These are phyloP conservation scores for Cladosporium oxysporum DNA, from an alignment of 2,329 filamentous ascomycete genomes.

Conservation along the genomic window DNA sequence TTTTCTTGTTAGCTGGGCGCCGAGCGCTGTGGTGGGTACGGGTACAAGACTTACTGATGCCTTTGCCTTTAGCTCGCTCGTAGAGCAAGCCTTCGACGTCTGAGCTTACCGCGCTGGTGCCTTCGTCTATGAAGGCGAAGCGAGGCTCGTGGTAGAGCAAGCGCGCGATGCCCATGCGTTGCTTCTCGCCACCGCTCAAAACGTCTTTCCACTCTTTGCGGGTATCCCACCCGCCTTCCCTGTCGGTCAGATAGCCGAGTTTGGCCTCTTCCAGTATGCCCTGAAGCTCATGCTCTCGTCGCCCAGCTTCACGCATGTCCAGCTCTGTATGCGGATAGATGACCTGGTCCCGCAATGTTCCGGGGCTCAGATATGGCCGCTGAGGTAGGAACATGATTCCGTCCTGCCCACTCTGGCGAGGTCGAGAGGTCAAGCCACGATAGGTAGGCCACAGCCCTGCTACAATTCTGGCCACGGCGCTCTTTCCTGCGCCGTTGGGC, in stretches of 20 bases:
- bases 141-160: slow-evolving; percentile 91
- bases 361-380: slow-evolving; percentile 85
- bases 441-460: slow-evolving; percentile 96
- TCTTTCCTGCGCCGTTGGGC: slow-evolving; percentile 92
- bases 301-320: slow-evolving; percentile 83
- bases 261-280: slow-evolving; percentile 78
- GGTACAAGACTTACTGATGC: slow-evolving; percentile 72
- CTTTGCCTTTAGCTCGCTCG: slow-evolving; percentile 86
- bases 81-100: slow-evolving; percentile 95
- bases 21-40: slow-evolving; percentile 18
- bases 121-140: slow-evolving; percentile 94
- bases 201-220: slow-evolving; percentile 99
- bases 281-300: slow-evolving; percentile 76
- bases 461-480: slow-evolving; percentile 79
- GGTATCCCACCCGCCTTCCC: slow-evolving; percentile 95
- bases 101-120: slow-evolving; percentile 87
- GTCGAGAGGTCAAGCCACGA: slow-evolving; percentile 84
- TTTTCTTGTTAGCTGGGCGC: slow-evolving; percentile 9
- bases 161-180: slow-evolving; percentile 87
- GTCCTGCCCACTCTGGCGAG: slow-evolving; percentile 68
- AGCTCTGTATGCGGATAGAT: slow-evolving; percentile 95
- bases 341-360: slow-evolving; percentile 92
- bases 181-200: slow-evolving; percentile 95
- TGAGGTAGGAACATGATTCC: slow-evolving; percentile 99
- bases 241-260: slow-evolving; percentile 83